phyloP scores from a whole-genome alignment of 495 filamentous ascomycete species.

The Aspergillus biplanus region DNA sequence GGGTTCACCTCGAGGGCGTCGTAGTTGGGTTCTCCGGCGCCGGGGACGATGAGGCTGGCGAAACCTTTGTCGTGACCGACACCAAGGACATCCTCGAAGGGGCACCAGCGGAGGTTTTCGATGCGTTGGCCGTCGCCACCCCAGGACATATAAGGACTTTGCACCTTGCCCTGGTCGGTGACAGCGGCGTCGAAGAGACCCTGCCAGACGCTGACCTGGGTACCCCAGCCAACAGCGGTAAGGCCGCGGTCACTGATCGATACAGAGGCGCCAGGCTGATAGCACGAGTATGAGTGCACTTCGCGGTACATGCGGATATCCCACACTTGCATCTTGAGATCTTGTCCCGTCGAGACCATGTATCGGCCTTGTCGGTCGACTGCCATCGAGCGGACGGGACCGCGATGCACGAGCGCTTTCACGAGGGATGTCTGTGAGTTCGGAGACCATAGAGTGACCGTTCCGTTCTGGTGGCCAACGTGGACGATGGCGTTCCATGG shows the following conservation, averaged over 20 bases:
- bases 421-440: conserved; percentile 85
- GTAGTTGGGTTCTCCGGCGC: conserved; percentile 95
- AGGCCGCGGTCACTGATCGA: conserved; percentile 86
- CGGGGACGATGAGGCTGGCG: conserved; percentile 84
- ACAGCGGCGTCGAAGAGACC: conserved; percentile 76
- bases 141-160: conserved; percentile 91
- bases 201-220: conserved; percentile 85
- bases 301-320: conserved; percentile 94
- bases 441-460: conserved; percentile 94
- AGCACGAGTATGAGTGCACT: conserved; percentile 87
- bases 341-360: conserved; percentile 93
- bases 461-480: conserved; percentile 90
- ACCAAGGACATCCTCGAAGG: conserved; percentile 90
- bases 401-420: conserved; percentile 91
- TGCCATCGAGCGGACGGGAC: conserved; percentile 85
- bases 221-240: conserved; percentile 91
- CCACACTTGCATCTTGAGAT: conserved; percentile 92
- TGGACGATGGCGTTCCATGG: conserved; percentile 89
- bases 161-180: conserved; percentile 73
- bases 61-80: conserved; percentile 85
- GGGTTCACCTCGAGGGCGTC: conserved; percentile 93
- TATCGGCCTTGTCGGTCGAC: conserved; percentile 90
- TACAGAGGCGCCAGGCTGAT: conserved; percentile 80
- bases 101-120: conserved; percentile 86
- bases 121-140: conserved; percentile 83